phyloP scores from a whole-genome alignment of 768 basidiomycete species.

The Trametopsis cervina region DNA sequence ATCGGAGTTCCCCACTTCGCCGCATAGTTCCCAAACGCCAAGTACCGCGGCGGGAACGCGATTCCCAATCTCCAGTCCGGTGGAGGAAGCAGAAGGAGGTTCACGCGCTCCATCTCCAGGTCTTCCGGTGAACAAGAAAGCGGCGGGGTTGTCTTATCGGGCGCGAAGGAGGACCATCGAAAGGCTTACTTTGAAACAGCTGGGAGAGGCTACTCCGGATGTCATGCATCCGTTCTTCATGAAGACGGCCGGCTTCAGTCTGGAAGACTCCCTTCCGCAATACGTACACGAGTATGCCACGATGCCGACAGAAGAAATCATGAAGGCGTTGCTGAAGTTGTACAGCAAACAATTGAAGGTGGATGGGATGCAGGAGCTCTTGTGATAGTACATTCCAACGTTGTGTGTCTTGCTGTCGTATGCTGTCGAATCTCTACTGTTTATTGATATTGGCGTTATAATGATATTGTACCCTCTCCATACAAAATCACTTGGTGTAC shows the following conservation, averaged over 20 bases:
- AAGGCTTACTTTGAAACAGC: slow-evolving; percentile 75
- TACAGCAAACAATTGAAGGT: slow-evolving; percentile 66
- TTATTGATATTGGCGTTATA: slow-evolving; percentile 1
- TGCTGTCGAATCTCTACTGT: background rate
- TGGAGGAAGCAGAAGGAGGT: slow-evolving; percentile 1
- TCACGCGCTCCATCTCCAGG: slow-evolving; percentile 2
- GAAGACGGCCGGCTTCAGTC: slow-evolving; percentile 76
- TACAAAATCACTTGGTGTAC: background rate
- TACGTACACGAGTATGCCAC: slow-evolving; percentile 86
- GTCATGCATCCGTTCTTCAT: slow-evolving; percentile 86
- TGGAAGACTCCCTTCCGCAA: slow-evolving; percentile 80
- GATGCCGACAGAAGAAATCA: slow-evolving; percentile 76
- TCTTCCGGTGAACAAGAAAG: slow-evolving; percentile 13
- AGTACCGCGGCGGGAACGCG: background rate
- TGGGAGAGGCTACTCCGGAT: slow-evolving; percentile 85
- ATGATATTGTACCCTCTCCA: background rate
- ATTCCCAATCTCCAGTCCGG: background rate
- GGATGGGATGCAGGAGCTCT: background rate
- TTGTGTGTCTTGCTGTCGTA: too few species aligned
- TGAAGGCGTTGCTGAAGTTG: slow-evolving; percentile 68
- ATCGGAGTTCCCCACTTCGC: background rate
- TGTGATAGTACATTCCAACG: too few species aligned
- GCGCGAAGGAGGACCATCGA: slow-evolving; percentile 62
- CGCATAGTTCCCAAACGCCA: slow-evolving; percentile 3
- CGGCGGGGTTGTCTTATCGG: slow-evolving; percentile 39